phyloP scores from a whole-genome alignment of 148 eudicot species.

The Dianthus caryophyllus region DNA sequence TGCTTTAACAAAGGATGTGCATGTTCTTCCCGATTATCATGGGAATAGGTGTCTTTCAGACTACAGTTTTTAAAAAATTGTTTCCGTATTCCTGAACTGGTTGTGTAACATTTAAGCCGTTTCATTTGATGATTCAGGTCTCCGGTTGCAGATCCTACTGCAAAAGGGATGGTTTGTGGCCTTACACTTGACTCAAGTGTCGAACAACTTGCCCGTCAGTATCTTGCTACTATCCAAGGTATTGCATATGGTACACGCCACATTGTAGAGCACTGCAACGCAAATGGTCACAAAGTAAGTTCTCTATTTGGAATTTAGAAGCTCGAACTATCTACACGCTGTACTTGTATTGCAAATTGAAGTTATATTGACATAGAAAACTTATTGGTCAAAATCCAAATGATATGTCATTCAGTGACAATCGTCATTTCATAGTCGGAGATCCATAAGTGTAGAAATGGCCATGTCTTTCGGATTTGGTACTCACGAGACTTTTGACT shows the following conservation, averaged over 20 bases:
- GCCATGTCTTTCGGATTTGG: not conserved
- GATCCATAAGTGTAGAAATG: too few species aligned
- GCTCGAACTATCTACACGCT: not conserved
- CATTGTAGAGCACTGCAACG: constrained; percentile 93
- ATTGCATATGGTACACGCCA: constrained; percentile 98
- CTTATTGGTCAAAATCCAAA: not conserved
- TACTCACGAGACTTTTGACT: constrained; percentile 6
- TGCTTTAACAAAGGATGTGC: constrained; percentile 76
- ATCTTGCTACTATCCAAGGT: constrained; percentile 90
- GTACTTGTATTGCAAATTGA: not conserved
- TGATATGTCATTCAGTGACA: not conserved
- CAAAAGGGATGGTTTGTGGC: constrained; percentile 86
- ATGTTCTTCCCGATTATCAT: constrained; percentile 93
- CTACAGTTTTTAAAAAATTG: not conserved
- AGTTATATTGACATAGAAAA: not conserved
- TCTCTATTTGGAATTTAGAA: not conserved
- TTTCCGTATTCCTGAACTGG: not conserved
- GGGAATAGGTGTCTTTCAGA: constrained; percentile 69
- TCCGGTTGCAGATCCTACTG: constrained; percentile 86
- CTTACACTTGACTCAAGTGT: constrained; percentile 89
- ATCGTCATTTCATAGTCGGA: not conserved
- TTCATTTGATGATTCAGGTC: constrained; percentile 53
- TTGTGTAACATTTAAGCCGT: not conserved
- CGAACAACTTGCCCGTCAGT: constrained; percentile 79
- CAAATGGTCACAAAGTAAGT: constrained; percentile 88